Conservation (phyloP, 345 rosid genomes). For the Citrus unshiu region DNA sequence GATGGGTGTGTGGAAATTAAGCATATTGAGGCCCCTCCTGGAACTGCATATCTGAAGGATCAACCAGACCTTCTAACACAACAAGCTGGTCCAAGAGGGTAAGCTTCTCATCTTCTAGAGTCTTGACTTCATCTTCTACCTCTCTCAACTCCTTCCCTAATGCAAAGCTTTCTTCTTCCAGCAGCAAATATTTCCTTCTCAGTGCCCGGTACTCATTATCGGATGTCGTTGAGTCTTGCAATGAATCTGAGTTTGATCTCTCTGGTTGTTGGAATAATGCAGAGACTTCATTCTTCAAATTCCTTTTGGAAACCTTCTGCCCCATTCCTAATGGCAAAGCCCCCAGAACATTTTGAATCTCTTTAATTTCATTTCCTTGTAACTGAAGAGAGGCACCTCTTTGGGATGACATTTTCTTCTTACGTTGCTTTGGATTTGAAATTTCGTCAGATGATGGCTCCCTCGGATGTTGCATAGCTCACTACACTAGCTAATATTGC, state of each 20-base stretch:
- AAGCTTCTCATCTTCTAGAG: conserved; percentile 73
- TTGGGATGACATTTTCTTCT: conserved; percentile 36
- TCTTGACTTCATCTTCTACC: conserved; percentile 59
- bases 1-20: background rate
- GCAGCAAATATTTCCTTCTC: conserved; percentile 64
- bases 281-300: conserved; percentile 36
- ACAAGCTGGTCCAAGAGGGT: conserved; percentile 80
- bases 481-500: background rate
- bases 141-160: conserved; percentile 62
- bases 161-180: conserved; percentile 73
- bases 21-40: conserved; percentile 9
- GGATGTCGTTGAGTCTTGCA: conserved; percentile 53
- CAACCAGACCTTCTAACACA: conserved; percentile 85
- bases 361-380: conserved; percentile 30
- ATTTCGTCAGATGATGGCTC: conserved; percentile 46
- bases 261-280: conserved; percentile 53
- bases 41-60: conserved; percentile 48
- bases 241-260: conserved; percentile 64
- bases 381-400: conserved; percentile 34
- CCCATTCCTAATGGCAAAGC: conserved; percentile 22
- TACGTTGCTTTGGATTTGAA: conserved; percentile 33
- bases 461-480: conserved; percentile 54
- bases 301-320: conserved; percentile 43
- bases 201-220: conserved; percentile 65
- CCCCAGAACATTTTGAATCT: conserved; percentile 25